Base-by-base conservation (phyloP, 2,329 filamentous ascomycete species). In the Stagonosporopsis vannaccii region DNA sequence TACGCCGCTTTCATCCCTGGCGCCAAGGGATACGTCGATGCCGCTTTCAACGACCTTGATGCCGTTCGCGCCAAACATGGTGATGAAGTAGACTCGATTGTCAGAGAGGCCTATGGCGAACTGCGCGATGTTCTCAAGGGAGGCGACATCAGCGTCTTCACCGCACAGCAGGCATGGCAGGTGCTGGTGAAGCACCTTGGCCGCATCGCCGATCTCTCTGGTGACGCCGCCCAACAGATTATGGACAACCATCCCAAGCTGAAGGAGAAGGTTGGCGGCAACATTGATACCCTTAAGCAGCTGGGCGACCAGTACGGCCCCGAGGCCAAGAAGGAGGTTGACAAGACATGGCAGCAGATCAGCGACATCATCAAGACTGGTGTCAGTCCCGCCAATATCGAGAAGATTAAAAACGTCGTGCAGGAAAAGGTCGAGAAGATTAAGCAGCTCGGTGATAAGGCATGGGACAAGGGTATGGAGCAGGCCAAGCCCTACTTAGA, bases 1-100 rank as follows among this genome's bases (percentile, higher is more conserved):
- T 92, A 92, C 68, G 87, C 88, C 2, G 80, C 79, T 2, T 90
- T 88, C 81, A 84, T 93, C 26, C 90, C 90, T 0, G 90, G 90
- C 12, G 89, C 87, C 2, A 83, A 84, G 26, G 77, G 81, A 42
- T 91, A 90, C 65, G 84, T 92, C 43, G 88, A 92, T 68, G 76
- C 80, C 1, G 85, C 84, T 0, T 93, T 92, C 75, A 80, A 88
- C 22, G 89, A 92, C 63, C 79, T 90, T 39, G 89, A 92, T 44
- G 84, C 82, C 28, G 81, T 92, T 26, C 84, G 86, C 40, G 76
- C 84, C 61, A 88, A 88, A 68, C 88, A 92, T 73, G 81, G 83
- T 41, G 81, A 88, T 0, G 89, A 92, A 70, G 87, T 90, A 6
- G 87, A 92, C 67, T 75, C 85, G 66, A 85, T 92, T 40, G 79